phyloP scores from a whole-genome alignment of 352 stramenopile genomes.

The Pythium phragmiticola region DNA sequence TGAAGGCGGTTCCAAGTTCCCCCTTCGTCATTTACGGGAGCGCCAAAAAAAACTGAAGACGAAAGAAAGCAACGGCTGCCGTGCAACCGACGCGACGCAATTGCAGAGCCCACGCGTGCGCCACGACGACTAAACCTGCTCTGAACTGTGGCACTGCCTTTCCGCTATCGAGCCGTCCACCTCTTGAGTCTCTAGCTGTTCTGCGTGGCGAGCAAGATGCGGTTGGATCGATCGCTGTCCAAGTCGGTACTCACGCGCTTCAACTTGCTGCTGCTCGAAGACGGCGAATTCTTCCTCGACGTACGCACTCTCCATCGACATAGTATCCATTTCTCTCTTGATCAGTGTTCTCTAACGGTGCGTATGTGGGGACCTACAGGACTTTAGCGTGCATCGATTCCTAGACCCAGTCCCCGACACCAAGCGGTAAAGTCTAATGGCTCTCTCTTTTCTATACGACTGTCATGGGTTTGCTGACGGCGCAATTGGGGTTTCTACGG shows the following conservation, averaged over 20 bases:
- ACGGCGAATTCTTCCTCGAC: conserved; percentile 94
- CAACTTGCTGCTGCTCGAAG: conserved; percentile 92
- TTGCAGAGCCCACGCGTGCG: not conserved
- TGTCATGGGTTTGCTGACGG: not conserved
- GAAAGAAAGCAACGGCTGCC: too few species aligned
- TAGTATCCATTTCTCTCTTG: not conserved
- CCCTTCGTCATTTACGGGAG: not conserved
- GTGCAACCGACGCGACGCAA: not conserved
- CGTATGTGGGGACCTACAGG: conserved; percentile 33
- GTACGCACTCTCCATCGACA: conserved; percentile 31
- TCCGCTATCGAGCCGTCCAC: not conserved
- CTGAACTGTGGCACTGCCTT: not conserved
- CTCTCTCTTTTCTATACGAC: not conserved
- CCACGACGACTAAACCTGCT: not conserved
- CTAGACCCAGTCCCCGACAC: conserved; percentile 51
- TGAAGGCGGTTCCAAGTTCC: conserved; percentile 1
- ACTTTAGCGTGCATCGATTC: conserved; percentile 84
- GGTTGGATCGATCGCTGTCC: conserved; percentile 22
- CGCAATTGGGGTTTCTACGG: not conserved
- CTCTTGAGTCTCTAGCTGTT: not conserved
- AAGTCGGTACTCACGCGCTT: conserved; percentile 78
- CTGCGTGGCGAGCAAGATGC: conserved; percentile 7
- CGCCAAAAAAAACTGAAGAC: not conserved
- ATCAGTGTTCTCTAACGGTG: not conserved
- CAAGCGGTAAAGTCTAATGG: conserved; percentile 38